Evolutionary conservation across 2,329 filamentous ascomycete genomes (phyloP), one percentile per base, ranked within the genome.

Genomic region (Alternaria gaisen): DNA sequence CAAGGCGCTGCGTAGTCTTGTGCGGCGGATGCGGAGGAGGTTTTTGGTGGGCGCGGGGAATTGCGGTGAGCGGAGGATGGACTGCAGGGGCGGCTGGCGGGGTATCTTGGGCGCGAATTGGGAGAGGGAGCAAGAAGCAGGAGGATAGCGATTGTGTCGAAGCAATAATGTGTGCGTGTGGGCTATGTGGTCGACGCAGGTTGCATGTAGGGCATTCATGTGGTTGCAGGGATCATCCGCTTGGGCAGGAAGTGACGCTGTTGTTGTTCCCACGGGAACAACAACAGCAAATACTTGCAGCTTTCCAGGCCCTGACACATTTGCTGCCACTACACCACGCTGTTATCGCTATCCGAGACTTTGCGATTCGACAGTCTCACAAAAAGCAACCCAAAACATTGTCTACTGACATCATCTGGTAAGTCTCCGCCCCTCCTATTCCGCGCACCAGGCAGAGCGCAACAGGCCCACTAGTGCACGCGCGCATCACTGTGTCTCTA

Each of bases 21-120:
- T 52, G 58, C 56, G 50, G 43, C 36, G 44, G 56, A 46, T 46
- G 36, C 30, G 60, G 58, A 65, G 20, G 20, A 42, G 59, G 48
- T 66, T 72, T 71, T 61, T 60, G 67, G 48, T 41, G 60, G 61
- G 44, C 52, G 55, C 51, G 61, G 68, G 60, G 62, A 67, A 64
- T 52, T 67, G 71, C 66, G 71, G 66, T 72, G 70, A 66, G 69
- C 38, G 58, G 47, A 52, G 60, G 34, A 42, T 14, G 11, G 43
- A 38, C n/a, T 40, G 59, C 48, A 43, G 26, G 42, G 44, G 32
- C 40, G 22, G 51, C 36, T 34, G 50, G 56, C 40, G 58, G 58
- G 58, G 53, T 52, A 36, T 51, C 12, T 51, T 47, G 53, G 58
- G 34, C 53, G 53, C 16, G 46, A 28, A 18, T 40, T 32, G 58